Evolutionary conservation across 1,139 yeast genomes (phyloP), one percentile per base, ranked within the genome.

Genomic region (Nadsonia commutata): DNA sequence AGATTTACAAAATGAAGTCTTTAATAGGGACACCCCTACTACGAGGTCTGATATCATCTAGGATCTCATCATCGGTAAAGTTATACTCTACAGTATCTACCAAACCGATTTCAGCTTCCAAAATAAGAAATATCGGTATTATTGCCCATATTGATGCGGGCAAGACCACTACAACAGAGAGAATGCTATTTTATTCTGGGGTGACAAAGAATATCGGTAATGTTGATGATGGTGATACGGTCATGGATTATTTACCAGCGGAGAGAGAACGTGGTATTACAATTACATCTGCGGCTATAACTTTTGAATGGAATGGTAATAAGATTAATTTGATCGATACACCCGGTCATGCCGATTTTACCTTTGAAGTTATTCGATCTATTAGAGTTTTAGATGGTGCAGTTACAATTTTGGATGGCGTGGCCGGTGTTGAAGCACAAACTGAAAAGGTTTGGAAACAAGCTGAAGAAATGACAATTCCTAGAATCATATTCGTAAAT

Each of bases 101-200:
- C 3, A 27, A 27, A 9, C 33, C 33, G 5, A 27, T 9, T 4
- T 4, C 36, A 16, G 20, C 40, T 6, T 3, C 33, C 8, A 41
- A 41, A 17, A 41, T 41, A 31, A 74, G 99, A 64, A 90, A 90
- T 60, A 90, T 90, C 52, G 99, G 99, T 63, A 85, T 90, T 48
- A 84, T 95, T 17, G 99, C 99, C 7, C 99, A 90, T 64, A 88
- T 88, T 57, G 97, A 88, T 60, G 84, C 95, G 1, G 97, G 97
- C 50, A 88, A 88, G 61, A 88, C 97, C 36, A 88, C 97, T 0
- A 88, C 88, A 63, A 90, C 98, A 17, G 99, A 90, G 66, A 81
- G 99, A 62, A 98, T 90, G 41, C 68, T 90, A 54, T 90, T 77
- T 65, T 93, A 93, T 62, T 90, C 99, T 8, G 98, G 98, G 48